phyloP scores from a whole-genome alignment of 345 rosid genomes.

The Gossypium longicalyx region DNA sequence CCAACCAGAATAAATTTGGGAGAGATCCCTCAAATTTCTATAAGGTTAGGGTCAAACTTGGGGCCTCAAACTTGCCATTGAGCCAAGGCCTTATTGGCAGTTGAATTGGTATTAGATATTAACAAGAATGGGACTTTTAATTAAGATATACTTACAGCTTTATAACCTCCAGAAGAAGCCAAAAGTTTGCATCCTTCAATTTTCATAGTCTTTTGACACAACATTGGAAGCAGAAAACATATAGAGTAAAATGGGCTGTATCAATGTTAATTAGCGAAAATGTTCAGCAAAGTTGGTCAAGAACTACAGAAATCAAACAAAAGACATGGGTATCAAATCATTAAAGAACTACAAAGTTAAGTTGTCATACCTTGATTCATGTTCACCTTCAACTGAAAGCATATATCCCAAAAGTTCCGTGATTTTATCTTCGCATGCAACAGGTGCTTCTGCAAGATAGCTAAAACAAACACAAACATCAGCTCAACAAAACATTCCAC shows the following conservation, averaged over 20 bases:
- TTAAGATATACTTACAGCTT: constrained; percentile 48
- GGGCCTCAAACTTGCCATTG: too few species aligned
- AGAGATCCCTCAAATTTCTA: too few species aligned
- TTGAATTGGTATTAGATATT: background rate
- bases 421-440: constrained; percentile 72
- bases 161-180: constrained; percentile 54
- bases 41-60: too few species aligned
- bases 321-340: background rate
- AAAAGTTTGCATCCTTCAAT: constrained; percentile 60
- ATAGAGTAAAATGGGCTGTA: constrained; percentile 66
- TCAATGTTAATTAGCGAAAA: constrained; percentile 15
- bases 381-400: constrained; percentile 82
- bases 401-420: constrained; percentile 61
- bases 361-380: constrained; percentile 64
- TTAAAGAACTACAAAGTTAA: constrained; percentile 2
- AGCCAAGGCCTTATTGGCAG: background rate
- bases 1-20: too few species aligned
- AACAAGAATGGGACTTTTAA: constrained; percentile 11
- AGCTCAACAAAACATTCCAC: background rate
- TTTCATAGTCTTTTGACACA: constrained; percentile 78
- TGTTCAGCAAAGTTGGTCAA: constrained; percentile 16
- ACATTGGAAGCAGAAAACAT: constrained; percentile 82
- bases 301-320: constrained; percentile 14
- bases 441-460: constrained; percentile 87
- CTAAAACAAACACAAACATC: constrained; percentile 32